Evolutionary conservation across 805 yeast species (phyloP).

Genomic region (Metschnikowia anglica): DNA sequence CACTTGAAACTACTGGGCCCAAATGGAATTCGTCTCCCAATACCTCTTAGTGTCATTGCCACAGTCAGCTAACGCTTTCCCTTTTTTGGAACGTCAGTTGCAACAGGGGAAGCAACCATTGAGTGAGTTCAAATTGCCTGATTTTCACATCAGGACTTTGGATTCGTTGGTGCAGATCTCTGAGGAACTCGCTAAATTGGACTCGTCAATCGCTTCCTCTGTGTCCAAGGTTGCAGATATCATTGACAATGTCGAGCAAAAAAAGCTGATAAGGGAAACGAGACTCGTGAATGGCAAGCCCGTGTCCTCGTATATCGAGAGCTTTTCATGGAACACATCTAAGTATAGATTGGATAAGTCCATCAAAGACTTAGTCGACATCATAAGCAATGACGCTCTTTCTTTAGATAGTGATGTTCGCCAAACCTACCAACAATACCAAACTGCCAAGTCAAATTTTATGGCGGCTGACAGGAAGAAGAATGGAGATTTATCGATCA

Average conservation of each 20-base stretch:
- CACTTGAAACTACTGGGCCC: neutral
- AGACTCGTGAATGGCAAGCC: conserved; percentile 43
- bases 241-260: conserved; percentile 41
- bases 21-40: conserved; percentile 38
- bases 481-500: conserved; percentile 89
- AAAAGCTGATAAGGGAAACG: conserved; percentile 25
- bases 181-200: conserved; percentile 84
- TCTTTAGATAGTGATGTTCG: conserved; percentile 85
- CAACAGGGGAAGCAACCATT: conserved; percentile 60
- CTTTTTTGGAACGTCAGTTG: conserved; percentile 57
- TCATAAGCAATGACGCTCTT: conserved; percentile 73
- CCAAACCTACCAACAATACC: conserved; percentile 70
- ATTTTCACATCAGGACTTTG: conserved; percentile 90
- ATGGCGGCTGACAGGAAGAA: conserved; percentile 89
- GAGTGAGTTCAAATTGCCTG: conserved; percentile 63
- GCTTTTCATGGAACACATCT: conserved; percentile 83
- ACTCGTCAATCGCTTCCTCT: conserved; percentile 69
- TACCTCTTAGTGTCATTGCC: conserved; percentile 62
- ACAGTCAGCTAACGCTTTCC: conserved; percentile 45
- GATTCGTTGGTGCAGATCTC: conserved; percentile 88
- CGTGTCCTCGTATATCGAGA: conserved; percentile 65
- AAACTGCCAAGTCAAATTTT: conserved; percentile 77
- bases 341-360: conserved; percentile 85
- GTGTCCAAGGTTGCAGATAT: conserved; percentile 77
- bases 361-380: conserved; percentile 67